phyloP scores from a whole-genome alignment of 805 yeast species.

The Jamesozyma jinghongensis region DNA sequence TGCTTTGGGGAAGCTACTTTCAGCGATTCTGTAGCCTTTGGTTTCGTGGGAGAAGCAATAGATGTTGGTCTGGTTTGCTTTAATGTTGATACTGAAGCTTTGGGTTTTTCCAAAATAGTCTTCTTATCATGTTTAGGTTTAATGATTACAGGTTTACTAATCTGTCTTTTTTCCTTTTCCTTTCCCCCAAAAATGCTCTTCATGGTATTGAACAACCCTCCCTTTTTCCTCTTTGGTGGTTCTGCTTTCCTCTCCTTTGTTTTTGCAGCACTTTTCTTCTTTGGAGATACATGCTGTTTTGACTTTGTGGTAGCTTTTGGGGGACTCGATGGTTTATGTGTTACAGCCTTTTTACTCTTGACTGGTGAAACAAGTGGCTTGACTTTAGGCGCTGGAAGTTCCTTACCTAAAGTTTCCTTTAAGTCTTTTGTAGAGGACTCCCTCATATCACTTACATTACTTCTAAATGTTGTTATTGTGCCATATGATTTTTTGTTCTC shows the following conservation, averaged over 20 bases:
- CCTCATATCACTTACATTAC: constrained; percentile 21
- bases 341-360: not conserved
- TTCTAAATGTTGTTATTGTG: constrained; percentile 28
- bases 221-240: constrained; percentile 12
- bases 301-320: not conserved
- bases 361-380: not conserved
- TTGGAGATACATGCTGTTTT: not conserved
- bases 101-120: constrained; percentile 1
- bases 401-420: not conserved
- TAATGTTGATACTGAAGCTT: not conserved
- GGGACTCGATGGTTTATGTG: not conserved
- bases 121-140: not conserved
- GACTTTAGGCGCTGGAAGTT: no score
- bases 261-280: not conserved
- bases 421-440: constrained; percentile 3
- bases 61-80: constrained; percentile 1
- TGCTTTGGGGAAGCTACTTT: no score
- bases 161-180: not conserved
- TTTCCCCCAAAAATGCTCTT: constrained; percentile 11
- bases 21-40: not conserved
- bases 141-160: constrained; percentile 2
- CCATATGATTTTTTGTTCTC: constrained; percentile 23
- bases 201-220: constrained; percentile 10
- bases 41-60: not conserved
- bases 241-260: not conserved